A percentile compares a stretch with the other conserved stretches of the same genome.
Evolutionary conservation across 129 eudicot genomes (phyloP).

Genomic region (Cynara cardunculus): DNA sequence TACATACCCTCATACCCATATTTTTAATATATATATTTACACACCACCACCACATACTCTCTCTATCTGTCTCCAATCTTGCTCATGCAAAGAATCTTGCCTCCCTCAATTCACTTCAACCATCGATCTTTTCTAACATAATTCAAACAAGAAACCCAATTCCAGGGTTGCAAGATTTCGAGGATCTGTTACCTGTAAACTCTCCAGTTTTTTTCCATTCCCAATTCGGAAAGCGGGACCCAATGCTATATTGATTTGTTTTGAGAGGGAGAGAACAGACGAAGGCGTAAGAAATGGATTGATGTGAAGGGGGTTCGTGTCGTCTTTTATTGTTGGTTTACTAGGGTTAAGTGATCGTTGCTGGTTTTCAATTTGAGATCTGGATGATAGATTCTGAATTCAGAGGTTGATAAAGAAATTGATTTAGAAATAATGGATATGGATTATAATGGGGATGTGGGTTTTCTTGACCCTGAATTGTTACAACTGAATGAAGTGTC

Average conservation of each 20-base stretch:
- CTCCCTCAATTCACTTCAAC: conserved; percentile 9
- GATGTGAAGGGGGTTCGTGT: conserved; percentile 17
- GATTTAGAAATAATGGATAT: conserved; percentile 52
- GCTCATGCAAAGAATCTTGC: conserved; percentile 29
- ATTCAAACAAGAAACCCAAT: conserved; percentile 8
- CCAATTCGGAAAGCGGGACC: conserved; percentile 9
- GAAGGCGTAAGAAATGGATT: conserved; percentile 9
- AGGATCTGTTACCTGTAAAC: conserved; percentile 20
- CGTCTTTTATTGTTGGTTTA: neutral
- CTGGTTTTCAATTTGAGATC: conserved; percentile 24
- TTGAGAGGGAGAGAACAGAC: neutral
- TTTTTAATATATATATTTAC: neutral
- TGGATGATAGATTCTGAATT: conserved; percentile 29
- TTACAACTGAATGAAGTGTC: conserved; percentile 84
- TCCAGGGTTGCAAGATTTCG: conserved; percentile 15
- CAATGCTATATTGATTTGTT: conserved; percentile 8
- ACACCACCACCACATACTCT: conserved; percentile 19
- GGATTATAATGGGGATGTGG: conserved; percentile 71
- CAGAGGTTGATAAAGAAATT: conserved; percentile 1
- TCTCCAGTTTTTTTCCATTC: conserved; percentile 1
- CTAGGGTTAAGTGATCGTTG: conserved; percentile 24
- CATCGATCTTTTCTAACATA: conserved; percentile 2
- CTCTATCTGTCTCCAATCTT: conserved; percentile 8
- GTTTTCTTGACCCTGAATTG: conserved; percentile 73
- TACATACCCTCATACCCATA: neutral